Evolutionary conservation across 1,284 basidiomycete species (phyloP).

Genomic region (Malassezia arunalokei): DNA sequence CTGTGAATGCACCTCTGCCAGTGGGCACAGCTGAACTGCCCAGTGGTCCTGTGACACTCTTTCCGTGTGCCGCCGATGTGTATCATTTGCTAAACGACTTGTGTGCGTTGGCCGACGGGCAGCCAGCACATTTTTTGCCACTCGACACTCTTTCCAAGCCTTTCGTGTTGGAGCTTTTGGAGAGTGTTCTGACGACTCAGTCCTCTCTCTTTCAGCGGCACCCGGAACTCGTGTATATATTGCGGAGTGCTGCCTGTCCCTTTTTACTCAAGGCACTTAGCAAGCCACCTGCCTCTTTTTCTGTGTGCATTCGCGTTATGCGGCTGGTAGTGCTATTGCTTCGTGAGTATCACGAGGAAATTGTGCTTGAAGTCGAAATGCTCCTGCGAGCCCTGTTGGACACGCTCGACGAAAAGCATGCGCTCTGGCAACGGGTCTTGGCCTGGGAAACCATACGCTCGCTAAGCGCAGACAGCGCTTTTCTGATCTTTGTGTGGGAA

Average conservation of each 20-base stretch:
- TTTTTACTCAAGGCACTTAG: constrained; percentile 62
- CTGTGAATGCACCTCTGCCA: constrained; percentile 34
- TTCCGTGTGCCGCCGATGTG: constrained; percentile 71
- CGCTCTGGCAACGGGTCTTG: constrained; percentile 37
- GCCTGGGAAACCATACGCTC: constrained; percentile 36
- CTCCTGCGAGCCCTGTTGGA: constrained; percentile 37
- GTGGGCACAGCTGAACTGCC: constrained; percentile 33
- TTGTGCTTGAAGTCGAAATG: constrained; percentile 43
- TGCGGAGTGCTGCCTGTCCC: constrained; percentile 78
- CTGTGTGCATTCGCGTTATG: constrained; percentile 74
- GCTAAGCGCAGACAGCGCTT: constrained; percentile 31
- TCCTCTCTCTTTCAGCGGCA: constrained; percentile 63
- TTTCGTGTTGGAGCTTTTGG: constrained; percentile 86
- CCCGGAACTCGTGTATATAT: constrained; percentile 66
- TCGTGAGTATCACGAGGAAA: constrained; percentile 72
- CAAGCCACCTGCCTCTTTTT: constrained; percentile 64
- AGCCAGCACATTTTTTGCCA: constrained; percentile 65
- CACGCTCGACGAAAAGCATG: constrained; percentile 14
- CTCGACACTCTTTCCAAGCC: constrained; percentile 78
- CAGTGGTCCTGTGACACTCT: constrained; percentile 49
- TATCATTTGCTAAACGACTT: constrained; percentile 54
- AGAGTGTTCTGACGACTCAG: constrained; percentile 91
- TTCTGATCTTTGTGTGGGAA: constrained; percentile 35
- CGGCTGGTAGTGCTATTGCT: constrained; percentile 83
- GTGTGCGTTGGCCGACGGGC: constrained; percentile 47